Conservation (phyloP, 495 filamentous ascomycete species). For the Opeltia flavorubescens region DNA sequence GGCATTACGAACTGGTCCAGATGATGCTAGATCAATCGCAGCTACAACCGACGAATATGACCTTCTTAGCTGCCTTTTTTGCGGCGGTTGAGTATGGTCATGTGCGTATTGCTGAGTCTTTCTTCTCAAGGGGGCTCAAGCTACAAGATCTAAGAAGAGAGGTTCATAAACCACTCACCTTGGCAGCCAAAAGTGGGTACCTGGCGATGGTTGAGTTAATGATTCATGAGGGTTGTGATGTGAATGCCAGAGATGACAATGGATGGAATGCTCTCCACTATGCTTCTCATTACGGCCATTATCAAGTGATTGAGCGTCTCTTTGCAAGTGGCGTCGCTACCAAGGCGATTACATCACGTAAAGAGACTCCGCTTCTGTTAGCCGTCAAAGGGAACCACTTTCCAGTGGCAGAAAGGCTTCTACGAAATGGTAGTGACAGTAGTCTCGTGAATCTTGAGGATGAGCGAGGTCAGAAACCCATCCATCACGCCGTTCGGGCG, state of each 20-base stretch:
- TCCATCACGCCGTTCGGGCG: constrained; percentile 16
- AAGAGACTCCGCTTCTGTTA: constrained; percentile 15
- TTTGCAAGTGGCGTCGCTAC: background rate
- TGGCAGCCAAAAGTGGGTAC: constrained; percentile 6
- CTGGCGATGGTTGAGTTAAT: constrained; percentile 6
- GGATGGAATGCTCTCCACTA: constrained; percentile 8
- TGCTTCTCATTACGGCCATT: constrained; percentile 6
- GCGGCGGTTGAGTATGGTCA: constrained; percentile 18
- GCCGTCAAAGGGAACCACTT: constrained; percentile 11
- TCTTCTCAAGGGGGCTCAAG: constrained; percentile 1
- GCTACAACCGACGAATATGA: background rate
- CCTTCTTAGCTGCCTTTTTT: constrained; percentile 13
- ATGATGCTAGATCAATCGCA: constrained; percentile 3
- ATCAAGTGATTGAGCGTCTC: constrained; percentile 4
- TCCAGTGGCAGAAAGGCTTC: constrained; percentile 5
- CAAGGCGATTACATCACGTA: constrained; percentile 1
- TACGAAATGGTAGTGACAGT: constrained; percentile 8
- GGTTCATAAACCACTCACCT: background rate
- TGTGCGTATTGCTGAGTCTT: constrained; percentile 1
- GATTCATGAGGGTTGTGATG: background rate
- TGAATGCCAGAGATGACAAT: constrained; percentile 1
- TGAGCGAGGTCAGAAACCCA: constrained; percentile 11
- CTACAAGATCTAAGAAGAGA: constrained; percentile 2
- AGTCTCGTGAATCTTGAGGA: constrained; percentile 10
- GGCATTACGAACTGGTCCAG: constrained; percentile 2